phyloP scores from a whole-genome alignment of 106 monocot genomes.

The Narthecium ossifragum region DNA sequence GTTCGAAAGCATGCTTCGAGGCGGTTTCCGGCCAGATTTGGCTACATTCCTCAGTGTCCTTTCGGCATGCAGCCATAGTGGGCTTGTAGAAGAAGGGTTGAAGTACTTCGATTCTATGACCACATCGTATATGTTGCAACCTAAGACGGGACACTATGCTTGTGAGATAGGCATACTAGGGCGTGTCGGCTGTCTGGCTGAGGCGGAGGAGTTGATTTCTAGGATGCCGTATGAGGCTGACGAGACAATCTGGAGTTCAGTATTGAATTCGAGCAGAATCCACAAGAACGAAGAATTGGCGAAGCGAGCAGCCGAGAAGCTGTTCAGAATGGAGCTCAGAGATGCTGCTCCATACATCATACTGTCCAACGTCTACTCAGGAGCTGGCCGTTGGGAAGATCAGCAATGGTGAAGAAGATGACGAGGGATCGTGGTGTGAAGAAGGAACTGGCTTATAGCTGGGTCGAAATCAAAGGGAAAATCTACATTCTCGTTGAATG shows the following conservation, averaged over 20 bases:
- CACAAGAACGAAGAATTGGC: conserved; percentile 60
- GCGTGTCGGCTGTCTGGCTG: conserved; percentile 53
- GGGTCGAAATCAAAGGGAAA: conserved; percentile 61
- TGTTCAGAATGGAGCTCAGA: conserved; percentile 45
- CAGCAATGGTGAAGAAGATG: conserved; percentile 54
- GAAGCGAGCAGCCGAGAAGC: conserved; percentile 40
- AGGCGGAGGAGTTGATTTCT: conserved; percentile 34
- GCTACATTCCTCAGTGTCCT: conserved; percentile 67
- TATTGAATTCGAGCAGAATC: conserved; percentile 79
- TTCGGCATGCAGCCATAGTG: conserved; percentile 72
- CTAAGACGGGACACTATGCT: conserved; percentile 67
- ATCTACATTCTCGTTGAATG: conserved; percentile 51
- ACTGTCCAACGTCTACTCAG: conserved; percentile 78
- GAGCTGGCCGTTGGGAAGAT: conserved; percentile 62
- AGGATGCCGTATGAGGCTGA: conserved; percentile 68
- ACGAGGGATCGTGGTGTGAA: conserved; percentile 66
- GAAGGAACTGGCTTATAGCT: conserved; percentile 78
- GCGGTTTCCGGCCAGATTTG: conserved; percentile 42
- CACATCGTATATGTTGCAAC: conserved; percentile 23
- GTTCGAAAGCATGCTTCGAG: conserved; percentile 41
- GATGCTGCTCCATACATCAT: conserved; percentile 75
- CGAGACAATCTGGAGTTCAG: conserved; percentile 69
- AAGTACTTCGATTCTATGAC: conserved; percentile 52
- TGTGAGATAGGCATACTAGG: conserved; percentile 72
- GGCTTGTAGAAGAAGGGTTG: conserved; percentile 70